These are phyloP conservation scores for Lactarius hengduanensis DNA, from an alignment of 768 basidiomycete genomes.

Conservation along the genomic window DNA sequence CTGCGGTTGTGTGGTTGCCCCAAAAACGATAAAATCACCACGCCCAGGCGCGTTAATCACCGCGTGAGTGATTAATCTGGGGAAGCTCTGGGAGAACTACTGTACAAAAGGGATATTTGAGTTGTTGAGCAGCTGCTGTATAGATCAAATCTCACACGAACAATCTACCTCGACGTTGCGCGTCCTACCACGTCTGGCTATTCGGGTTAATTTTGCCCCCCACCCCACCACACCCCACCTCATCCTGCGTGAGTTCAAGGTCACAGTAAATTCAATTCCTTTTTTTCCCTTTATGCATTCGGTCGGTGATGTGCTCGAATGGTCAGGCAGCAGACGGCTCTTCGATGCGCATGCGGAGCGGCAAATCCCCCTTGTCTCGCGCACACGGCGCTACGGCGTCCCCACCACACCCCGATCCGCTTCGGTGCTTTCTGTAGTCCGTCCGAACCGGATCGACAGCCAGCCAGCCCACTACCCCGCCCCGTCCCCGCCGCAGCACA, in stretches of 20 bases:
- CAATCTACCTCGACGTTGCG: neutral
- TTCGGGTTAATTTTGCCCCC: neutral
- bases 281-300: neutral
- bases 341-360: neutral
- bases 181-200: neutral
- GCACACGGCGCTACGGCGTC: neutral
- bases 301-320: neutral
- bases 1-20: neutral
- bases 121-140: neutral
- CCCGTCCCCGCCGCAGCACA: neutral
- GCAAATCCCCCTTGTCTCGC: neutral
- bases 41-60: constrained; percentile 16
- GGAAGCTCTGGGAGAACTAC: neutral
- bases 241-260: neutral
- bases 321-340: neutral
- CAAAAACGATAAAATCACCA: constrained; percentile 6
- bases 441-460: constrained; percentile 21
- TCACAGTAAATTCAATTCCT: neutral
- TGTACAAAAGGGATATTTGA: neutral
- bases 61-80: constrained; percentile 11
- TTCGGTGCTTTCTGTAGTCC: constrained; percentile 11
- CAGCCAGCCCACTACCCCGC: neutral
- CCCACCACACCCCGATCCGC: constrained; percentile 12
- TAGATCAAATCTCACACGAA: constrained; percentile 10
- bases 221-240: neutral